Evolutionary conservation across 1,284 basidiomycete species (phyloP), one percentile per base, ranked within the genome.

Genomic region (Paramarasmius palmivorus): DNA sequence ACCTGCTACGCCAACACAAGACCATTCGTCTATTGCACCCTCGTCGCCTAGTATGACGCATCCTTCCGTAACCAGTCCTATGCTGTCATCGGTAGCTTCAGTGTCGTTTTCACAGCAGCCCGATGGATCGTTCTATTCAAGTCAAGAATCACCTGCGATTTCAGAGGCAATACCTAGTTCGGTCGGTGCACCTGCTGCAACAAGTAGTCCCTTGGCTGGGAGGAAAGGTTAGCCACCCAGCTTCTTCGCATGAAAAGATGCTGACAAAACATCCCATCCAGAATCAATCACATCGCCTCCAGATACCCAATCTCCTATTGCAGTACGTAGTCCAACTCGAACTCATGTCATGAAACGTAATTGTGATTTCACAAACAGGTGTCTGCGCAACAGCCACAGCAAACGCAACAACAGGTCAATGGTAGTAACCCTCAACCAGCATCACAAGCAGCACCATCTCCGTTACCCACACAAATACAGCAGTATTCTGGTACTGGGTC

Each of bases 31-130:
- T 22, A 75, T 73, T 17, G 68, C 75, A 23, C 69, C 82, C 20
- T 83, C 87, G 0, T 91, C 90, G 12, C 90, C 89, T 26, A 90
- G 90, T 65, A 68, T 91, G 52, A 91, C 90, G 17, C 88, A 91
- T 66, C 86, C 83, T 39, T 91, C 90, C 4, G 76, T 87, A 46
- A 87, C 87, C 55, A 91, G 88, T 61, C 87, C 90, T 1, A 83
- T 91, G 73, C 64, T 91, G 42, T 88, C 90, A 8, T 88, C 88
- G 22, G 81, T 86, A 17, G 83, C 88, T 20, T 90, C 90, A 50
- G 80, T 74, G 49, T 89, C 89, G 54, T n/a, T n/a, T n/a, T n/a
- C n/a, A n/a, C 82, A 85, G 61, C 86, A 80, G 54, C 80, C 76
- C 6, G 87, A 90, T 60, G 80, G 81, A 49, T 87, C 85, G n/a